These are phyloP conservation scores for Borovskyia barvae DNA, from an alignment of 208 protist species.

Conservation along the genomic window DNA sequence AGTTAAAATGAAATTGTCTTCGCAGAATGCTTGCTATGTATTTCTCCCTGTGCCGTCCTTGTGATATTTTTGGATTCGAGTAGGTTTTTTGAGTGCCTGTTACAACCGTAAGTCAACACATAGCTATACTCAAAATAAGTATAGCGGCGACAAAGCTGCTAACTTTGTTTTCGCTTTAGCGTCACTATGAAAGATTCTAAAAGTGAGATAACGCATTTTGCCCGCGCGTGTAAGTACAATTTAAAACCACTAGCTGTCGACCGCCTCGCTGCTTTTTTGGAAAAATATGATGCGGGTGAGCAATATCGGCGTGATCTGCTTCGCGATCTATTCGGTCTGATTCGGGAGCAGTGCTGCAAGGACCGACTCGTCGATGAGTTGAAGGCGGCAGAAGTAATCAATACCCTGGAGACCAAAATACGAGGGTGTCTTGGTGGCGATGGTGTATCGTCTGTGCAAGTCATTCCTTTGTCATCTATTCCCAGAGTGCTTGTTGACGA, in stretches of 20 bases:
- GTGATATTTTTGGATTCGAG: too few relatives aligned
- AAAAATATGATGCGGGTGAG: slow-evolving; percentile 29
- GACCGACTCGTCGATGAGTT: slow-evolving; percentile 51
- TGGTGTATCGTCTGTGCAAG: slow-evolving; percentile 25
- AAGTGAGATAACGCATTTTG: slow-evolving; percentile 60
- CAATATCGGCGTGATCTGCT: slow-evolving; percentile 47
- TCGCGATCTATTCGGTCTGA: slow-evolving; percentile 64
- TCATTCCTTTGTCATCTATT: slow-evolving; percentile 41
- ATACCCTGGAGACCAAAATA: slow-evolving; percentile 44
- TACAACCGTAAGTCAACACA: too few relatives aligned
- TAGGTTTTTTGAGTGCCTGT: too few relatives aligned
- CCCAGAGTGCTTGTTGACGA: slow-evolving; percentile 71
- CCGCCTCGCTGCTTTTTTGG: slow-evolving; percentile 54
- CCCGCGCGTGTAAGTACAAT: slow-evolving; percentile 69
- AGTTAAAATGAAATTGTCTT: too few relatives aligned
- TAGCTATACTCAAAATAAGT: too few relatives aligned
- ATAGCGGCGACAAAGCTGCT: background rate
- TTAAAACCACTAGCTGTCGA: slow-evolving; percentile 78
- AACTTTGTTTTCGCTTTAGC: background rate
- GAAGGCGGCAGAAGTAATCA: slow-evolving; percentile 57
- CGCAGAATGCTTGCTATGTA: too few relatives aligned
- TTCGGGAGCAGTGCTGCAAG: slow-evolving; percentile 53
- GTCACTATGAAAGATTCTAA: slow-evolving; percentile 55
- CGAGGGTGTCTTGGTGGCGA: slow-evolving; percentile 31
- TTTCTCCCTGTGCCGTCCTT: too few relatives aligned